Evolutionary conservation across 148 eudicot species (phyloP), one percentile per base, ranked within the genome.

Genomic region (Suaeda aralocaspica): DNA sequence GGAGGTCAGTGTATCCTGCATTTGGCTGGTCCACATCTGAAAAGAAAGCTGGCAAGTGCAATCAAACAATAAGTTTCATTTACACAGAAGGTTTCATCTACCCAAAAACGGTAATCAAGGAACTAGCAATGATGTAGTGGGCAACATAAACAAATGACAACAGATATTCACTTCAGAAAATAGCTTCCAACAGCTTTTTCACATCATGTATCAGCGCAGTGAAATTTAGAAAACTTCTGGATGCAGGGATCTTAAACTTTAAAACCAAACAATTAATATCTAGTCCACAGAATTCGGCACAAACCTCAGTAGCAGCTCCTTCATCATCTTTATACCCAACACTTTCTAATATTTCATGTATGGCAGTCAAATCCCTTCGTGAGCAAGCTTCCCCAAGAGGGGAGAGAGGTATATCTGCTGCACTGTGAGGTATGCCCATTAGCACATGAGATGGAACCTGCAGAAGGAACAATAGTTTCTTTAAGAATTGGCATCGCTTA

Each of bases 11-110:
- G 91, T 91, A 10, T 94, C 97, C 82, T 91, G 96, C 92, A 94
- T 86, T 84, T 94, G 97, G 77, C 91, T 80, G 22, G 98, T 94
- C 98, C 98, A 94, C 98, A 94, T 91, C 77, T 89, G 92, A 79
- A 94, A 94, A 11, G 98, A 94, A 29, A 94, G 92, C 97, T 94
- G 96, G 82, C 74, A 39, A 60, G 33, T 44, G 68, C 64, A 63
- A 71, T 51, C 15, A 5, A 22, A 33, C 26, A 1, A 34, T 25
- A 3, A 36, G 29, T 25, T 68, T 13, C 41, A 8, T 29, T 68
- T 76, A 69, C 69, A 15, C 31, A 65, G 48, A 42, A 22, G 10
- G 50, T 59, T 16, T 64, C 7, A 19, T 6, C 22, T 16, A 25
- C 26, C 4, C 26, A 19, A 53, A 62, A 31, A 5, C 31, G 41